These are phyloP conservation scores for Cucumis hystrix DNA, from an alignment of 306 rosid species.

Conservation along the genomic window DNA sequence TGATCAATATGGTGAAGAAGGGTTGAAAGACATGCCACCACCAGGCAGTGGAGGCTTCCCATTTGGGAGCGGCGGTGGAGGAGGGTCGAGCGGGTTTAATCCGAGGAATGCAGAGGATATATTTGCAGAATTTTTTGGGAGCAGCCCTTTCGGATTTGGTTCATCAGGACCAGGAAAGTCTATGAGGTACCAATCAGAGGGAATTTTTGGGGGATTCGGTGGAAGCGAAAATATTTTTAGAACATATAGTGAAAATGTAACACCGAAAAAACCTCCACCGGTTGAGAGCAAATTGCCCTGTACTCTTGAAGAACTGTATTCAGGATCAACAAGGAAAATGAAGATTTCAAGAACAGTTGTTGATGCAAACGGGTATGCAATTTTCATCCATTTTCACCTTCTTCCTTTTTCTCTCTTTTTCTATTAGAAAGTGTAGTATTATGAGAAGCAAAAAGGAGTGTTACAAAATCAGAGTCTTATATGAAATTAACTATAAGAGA, in stretches of 20 bases:
- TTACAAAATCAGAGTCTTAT: background rate
- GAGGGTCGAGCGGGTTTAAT: conserved; percentile 53
- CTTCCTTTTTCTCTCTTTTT: background rate
- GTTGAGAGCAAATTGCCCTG: conserved; percentile 82
- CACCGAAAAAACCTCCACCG: conserved; percentile 68
- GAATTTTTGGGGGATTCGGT: conserved; percentile 44
- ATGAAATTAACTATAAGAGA: background rate
- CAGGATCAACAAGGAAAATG: conserved; percentile 96
- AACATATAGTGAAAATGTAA: conserved; percentile 29
- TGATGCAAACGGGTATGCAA: conserved; percentile 46
- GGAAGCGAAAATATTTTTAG: conserved; percentile 43
- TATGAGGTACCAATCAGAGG: conserved; percentile 53
- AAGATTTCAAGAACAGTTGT: conserved; percentile 71
- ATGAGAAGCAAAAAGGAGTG: background rate
- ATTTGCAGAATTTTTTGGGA: conserved; percentile 91
- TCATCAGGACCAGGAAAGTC: conserved; percentile 70
- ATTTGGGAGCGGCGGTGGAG: conserved; percentile 22
- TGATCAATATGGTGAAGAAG: conserved; percentile 91
- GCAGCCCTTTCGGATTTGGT: conserved; percentile 80
- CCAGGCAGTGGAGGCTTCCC: conserved; percentile 37
- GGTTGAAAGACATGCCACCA: conserved; percentile 74
- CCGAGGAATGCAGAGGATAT: conserved; percentile 93
- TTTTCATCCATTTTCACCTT: background rate
- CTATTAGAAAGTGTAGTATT: background rate
- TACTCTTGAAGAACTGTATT: conserved; percentile 63